These are phyloP conservation scores for Acer saccharum DNA, from an alignment of 345 rosid genomes.

Conservation along the genomic window DNA sequence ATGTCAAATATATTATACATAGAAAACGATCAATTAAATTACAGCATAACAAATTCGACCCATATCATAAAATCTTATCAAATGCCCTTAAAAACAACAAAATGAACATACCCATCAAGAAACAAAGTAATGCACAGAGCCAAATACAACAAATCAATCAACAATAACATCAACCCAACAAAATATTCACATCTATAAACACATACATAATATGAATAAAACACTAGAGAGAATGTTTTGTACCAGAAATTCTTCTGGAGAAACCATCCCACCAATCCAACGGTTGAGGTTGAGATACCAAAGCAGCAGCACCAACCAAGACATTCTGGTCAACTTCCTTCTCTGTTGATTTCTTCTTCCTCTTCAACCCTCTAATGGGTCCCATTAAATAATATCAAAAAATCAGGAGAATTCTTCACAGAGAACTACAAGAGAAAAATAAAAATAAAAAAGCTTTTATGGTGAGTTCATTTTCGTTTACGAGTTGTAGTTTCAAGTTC, in stretches of 20 bases:
- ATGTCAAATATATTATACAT: neutral
- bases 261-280: slow-evolving; percentile 81
- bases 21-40: slow-evolving; percentile 23
- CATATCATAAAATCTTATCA: slow-evolving; percentile 22
- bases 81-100: slow-evolving; percentile 14
- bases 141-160: slow-evolving; percentile 21
- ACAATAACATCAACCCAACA: slow-evolving; percentile 8
- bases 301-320: slow-evolving; percentile 36
- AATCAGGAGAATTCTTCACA: slow-evolving; percentile 12
- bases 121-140: slow-evolving; percentile 15
- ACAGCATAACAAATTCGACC: slow-evolving; percentile 26
- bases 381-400: slow-evolving; percentile 30
- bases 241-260: slow-evolving; percentile 74
- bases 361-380: slow-evolving; percentile 51
- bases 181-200: neutral
- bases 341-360: slow-evolving; percentile 52
- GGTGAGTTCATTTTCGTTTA: neutral
- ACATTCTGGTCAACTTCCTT: slow-evolving; percentile 68
- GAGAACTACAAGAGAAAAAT: neutral
- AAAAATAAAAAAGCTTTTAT: neutral
- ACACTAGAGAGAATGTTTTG: slow-evolving; percentile 1
- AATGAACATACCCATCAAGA: slow-evolving; percentile 13
- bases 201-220: neutral
- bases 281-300: slow-evolving; percentile 35
- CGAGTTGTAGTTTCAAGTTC: neutral